phyloP scores from a whole-genome alignment of 768 basidiomycete genomes.

The Sutorius australiensis region DNA sequence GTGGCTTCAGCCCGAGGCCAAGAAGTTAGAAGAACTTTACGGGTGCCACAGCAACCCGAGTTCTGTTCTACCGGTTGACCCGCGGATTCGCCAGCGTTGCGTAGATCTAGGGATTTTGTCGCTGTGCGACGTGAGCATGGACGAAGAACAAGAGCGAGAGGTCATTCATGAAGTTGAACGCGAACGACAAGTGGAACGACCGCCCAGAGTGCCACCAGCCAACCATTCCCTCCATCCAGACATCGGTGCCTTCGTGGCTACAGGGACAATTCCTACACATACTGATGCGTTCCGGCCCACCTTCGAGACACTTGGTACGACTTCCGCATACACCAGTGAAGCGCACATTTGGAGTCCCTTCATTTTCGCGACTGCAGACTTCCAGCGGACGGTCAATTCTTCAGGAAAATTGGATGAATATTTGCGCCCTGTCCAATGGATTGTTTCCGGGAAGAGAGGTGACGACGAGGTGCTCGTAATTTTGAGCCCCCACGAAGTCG shows the following conservation, averaged over 20 bases:
- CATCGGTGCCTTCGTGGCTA: slow-evolving; percentile 24
- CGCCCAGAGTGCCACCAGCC: slow-evolving; percentile 24
- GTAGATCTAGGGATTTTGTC: no score
- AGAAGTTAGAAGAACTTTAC: no score
- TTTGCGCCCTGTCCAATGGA: slow-evolving; percentile 18
- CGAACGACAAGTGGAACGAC: slow-evolving; percentile 39
- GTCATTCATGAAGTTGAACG: slow-evolving; percentile 42
- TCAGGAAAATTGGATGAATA: slow-evolving; percentile 9
- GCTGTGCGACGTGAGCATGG: no score
- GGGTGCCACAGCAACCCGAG: no score
- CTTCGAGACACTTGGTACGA: slow-evolving; percentile 5
- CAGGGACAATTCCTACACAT: slow-evolving; percentile 22
- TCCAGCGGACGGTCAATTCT: slow-evolving; percentile 9
- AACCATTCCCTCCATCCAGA: neutral
- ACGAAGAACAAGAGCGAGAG: slow-evolving; percentile 20
- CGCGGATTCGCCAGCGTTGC: no score
- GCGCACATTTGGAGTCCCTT: slow-evolving; percentile 15
- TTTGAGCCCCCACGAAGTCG: no score
- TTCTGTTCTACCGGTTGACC: no score
- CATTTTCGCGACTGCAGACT: slow-evolving; percentile 17
- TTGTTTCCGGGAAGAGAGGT: no score
- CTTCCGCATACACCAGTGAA: slow-evolving; percentile 15
- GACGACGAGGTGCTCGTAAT: no score
- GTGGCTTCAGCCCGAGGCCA: no score
- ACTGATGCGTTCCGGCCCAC: slow-evolving; percentile 23